Conservation (phyloP, 352 stramenopile genomes). For the Pythium periplocum region DNA sequence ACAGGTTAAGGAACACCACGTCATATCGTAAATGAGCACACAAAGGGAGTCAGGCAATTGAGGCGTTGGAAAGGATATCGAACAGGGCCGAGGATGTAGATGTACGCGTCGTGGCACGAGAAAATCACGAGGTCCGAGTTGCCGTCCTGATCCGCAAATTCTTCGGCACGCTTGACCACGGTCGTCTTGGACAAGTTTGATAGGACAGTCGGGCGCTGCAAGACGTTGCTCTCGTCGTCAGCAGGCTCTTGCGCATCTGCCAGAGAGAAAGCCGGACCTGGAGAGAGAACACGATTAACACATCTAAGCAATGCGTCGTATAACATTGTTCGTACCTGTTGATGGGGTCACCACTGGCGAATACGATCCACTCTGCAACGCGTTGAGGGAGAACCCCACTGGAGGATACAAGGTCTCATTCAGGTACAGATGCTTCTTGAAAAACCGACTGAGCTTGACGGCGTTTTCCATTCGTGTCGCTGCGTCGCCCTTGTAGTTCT, state of each 20-base stretch:
- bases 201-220: constrained; percentile 39
- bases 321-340: too few species aligned
- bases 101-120: constrained; percentile 91
- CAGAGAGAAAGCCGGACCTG: too few species aligned
- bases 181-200: constrained; percentile 70
- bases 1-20: constrained; percentile 42
- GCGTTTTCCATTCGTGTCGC: constrained; percentile 35
- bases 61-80: constrained; percentile 64
- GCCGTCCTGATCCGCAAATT: constrained; percentile 38
- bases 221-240: constrained; percentile 15
- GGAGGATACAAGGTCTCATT: constrained; percentile 80
- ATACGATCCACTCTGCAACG: constrained; percentile 15
- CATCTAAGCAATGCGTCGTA: neutral
- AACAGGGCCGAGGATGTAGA: constrained; percentile 94
- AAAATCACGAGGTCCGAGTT: constrained; percentile 79
- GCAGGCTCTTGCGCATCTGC: neutral
- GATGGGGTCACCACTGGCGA: constrained; percentile 7
- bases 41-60: too few species aligned
- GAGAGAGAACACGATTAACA: neutral
- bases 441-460: constrained; percentile 61
- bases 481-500: constrained; percentile 10
- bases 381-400: constrained; percentile 53
- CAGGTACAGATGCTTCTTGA: constrained; percentile 69
- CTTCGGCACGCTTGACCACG: constrained; percentile 70
- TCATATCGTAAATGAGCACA: too few species aligned